These are phyloP conservation scores for Pezicula neosporulosa DNA, from an alignment of 2,329 filamentous ascomycete genomes.

Conservation along the genomic window DNA sequence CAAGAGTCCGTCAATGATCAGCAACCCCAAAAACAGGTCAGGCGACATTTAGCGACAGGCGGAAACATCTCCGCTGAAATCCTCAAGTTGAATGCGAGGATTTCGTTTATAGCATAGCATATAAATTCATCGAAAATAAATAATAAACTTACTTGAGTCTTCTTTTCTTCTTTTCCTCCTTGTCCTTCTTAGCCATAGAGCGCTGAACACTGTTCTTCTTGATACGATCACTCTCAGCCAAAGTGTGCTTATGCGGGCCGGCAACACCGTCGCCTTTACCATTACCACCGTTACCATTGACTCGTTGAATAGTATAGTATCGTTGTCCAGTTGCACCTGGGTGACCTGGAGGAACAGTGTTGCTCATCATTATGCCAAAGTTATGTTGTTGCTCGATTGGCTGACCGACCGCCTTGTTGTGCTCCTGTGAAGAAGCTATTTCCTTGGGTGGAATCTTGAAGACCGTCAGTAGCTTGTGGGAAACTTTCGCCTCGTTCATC, in stretches of 20 bases:
- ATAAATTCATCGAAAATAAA: slow-evolving; percentile 3
- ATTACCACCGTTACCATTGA: slow-evolving; percentile 73
- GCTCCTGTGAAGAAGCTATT: slow-evolving; percentile 27
- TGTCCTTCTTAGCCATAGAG: slow-evolving; percentile 59
- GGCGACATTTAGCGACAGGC: no score
- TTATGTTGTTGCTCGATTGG: slow-evolving; percentile 20
- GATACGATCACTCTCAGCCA: slow-evolving; percentile 72
- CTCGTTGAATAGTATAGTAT: slow-evolving; percentile 73
- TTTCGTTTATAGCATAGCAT: neutral
- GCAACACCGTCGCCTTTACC: slow-evolving; percentile 67
- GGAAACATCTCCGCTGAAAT: neutral
- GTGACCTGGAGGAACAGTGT: slow-evolving; percentile 37
- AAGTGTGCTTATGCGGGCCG: slow-evolving; percentile 70
- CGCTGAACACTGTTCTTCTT: slow-evolving; percentile 78
- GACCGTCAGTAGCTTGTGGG: neutral
- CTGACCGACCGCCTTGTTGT: slow-evolving; percentile 20
- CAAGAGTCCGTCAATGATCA: no score
- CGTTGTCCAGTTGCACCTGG: slow-evolving; percentile 47
- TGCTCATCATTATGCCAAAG: slow-evolving; percentile 41
- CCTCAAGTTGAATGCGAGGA: slow-evolving; percentile 2
- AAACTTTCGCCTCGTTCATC: slow-evolving; percentile 23
- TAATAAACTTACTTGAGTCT: slow-evolving; percentile 48
- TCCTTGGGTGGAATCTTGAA: slow-evolving; percentile 16
- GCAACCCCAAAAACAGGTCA: no score
- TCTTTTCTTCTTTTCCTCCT: slow-evolving; percentile 64